Conservation (phyloP, 257 asterid species). For the Solanum clarkiae region DNA sequence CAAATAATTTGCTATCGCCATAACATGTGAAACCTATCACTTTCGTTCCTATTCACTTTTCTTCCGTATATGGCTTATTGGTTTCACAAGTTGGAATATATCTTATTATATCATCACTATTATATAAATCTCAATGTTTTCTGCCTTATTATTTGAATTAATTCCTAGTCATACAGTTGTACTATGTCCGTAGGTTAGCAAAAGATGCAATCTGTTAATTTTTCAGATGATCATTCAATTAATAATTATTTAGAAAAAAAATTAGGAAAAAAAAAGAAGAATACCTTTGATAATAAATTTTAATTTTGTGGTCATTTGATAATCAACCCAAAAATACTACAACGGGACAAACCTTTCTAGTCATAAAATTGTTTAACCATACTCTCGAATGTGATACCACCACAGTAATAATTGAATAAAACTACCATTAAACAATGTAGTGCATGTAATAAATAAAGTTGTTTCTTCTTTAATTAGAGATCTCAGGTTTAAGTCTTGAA, state of each 20-base stretch:
- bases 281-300: neutral
- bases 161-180: neutral
- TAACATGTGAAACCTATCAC: neutral
- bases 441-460: too few relatives aligned
- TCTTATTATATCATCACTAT: neutral
- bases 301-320: neutral
- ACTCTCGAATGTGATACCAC: neutral
- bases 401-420: neutral
- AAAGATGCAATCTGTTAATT: neutral
- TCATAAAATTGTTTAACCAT: neutral
- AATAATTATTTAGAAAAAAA: neutral
- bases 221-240: neutral
- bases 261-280: fast-evolving
- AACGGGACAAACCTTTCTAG: neutral
- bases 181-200: neutral
- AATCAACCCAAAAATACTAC: neutral
- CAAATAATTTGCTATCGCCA: neutral
- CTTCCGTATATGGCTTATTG: neutral
- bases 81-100: neutral
- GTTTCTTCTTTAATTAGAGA: too few relatives aligned
- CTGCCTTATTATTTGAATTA: neutral
- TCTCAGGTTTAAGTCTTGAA: too few relatives aligned
- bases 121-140: neutral
- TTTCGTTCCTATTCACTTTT: neutral
- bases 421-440: too few relatives aligned